Evolutionary conservation across 2,329 filamentous ascomycete genomes (phyloP), one percentile per base, ranked within the genome.

Genomic region (Xylaria sp.): DNA sequence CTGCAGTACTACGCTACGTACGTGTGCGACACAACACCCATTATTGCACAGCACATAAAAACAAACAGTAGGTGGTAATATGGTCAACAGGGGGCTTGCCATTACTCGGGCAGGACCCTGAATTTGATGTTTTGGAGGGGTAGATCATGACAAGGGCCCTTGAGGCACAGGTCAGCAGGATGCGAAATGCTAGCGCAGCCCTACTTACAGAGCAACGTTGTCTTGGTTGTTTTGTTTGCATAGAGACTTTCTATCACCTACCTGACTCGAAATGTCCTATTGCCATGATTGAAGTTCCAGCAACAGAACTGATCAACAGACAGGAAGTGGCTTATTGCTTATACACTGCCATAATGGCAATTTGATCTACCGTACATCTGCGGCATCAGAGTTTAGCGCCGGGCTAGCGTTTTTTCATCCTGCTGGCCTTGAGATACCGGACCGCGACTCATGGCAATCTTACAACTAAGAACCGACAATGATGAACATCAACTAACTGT

Each of bases 81-180:
- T 23, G 30, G 13, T 34, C 10, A 55, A 30, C 41, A 43, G 12
- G 50, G 36, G 13, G n/a, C 28, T 32, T 53, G 43, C 13, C 32
- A 50, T 52, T 50, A 50, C 52, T 67, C 36, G 53, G n/a, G 36
- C 32, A 55, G 60, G 60, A 60, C 60, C 41, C 60, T 64, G 39
- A 28, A 60, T 30, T 64, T 50, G 28, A 45, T 39, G 45, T 56
- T 39, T 55, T 46, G 30, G 46, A 20, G 52, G 10, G 46, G 55
- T 53, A 53, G 56, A 60, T 59, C 50, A 67, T 60, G 56, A 56
- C 50, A 64, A 23, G 36, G 50, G n/a, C 32, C 52, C 30, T 28
- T 18, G 30, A 52, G 4, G 7, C 25, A 50, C 15, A 57, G 39
- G 41, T 57, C 30, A 56, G 60, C 50, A 36, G 36, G 41, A 46